These are phyloP conservation scores for Aspergillus carlsbadensis DNA, from an alignment of 495 filamentous ascomycete genomes.

Conservation along the genomic window DNA sequence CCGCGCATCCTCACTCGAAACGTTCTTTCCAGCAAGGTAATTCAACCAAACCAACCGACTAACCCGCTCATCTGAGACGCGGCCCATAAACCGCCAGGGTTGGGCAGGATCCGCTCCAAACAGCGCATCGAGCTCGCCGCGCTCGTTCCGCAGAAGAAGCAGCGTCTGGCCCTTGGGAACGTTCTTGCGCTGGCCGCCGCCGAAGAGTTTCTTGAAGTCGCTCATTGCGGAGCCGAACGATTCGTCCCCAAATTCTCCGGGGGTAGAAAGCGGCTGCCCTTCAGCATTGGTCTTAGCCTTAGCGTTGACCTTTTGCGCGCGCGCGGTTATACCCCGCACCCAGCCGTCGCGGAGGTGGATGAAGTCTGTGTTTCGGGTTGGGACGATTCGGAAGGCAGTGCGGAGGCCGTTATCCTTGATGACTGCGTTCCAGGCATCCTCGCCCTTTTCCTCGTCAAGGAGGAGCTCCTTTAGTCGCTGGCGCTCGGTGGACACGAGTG, in stretches of 20 bases:
- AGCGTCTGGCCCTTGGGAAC: slow-evolving; percentile 75
- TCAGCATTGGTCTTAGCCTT: slow-evolving; percentile 21
- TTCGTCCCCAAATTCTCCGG: slow-evolving; percentile 60
- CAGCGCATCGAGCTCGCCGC: slow-evolving; percentile 65
- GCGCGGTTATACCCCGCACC: slow-evolving; percentile 75
- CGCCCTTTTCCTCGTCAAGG: slow-evolving; percentile 65
- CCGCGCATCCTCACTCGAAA: slow-evolving; percentile 80
- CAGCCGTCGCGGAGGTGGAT: slow-evolving; percentile 87
- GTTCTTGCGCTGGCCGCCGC: slow-evolving; percentile 60
- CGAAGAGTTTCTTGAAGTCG: slow-evolving; percentile 75
- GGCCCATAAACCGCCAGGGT: slow-evolving; percentile 57
- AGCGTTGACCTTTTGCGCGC: slow-evolving; percentile 48
- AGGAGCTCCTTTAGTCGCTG: slow-evolving; percentile 64
- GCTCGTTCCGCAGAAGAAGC: slow-evolving; percentile 64
- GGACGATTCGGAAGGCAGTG: slow-evolving; percentile 75
- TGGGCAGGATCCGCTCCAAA: slow-evolving; percentile 54
- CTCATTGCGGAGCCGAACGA: slow-evolving; percentile 67
- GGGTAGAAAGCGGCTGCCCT: slow-evolving; percentile 35
- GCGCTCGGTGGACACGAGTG: slow-evolving; percentile 77
- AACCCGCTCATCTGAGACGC: slow-evolving; percentile 74
- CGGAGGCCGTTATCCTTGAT: slow-evolving; percentile 61
- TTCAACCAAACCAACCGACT: slow-evolving; percentile 82
- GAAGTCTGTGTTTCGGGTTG: slow-evolving; percentile 87
- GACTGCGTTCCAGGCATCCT: slow-evolving; percentile 70
- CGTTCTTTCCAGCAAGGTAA: slow-evolving; percentile 82